phyloP scores from a whole-genome alignment of 306 rosid species.

The Ormosia semicastrata region DNA sequence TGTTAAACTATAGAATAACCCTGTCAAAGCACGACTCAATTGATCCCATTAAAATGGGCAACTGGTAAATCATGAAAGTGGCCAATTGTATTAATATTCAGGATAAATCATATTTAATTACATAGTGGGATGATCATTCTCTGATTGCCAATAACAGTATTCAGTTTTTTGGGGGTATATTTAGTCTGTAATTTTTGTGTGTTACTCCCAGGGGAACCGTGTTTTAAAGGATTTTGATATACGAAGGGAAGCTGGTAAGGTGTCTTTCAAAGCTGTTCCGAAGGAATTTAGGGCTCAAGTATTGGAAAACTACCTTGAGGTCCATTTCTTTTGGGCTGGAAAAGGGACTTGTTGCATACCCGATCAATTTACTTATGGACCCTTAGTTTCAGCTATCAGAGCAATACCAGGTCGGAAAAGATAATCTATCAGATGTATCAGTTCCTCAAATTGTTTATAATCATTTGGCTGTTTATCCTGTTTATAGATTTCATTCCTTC shows the following conservation, averaged over 20 bases:
- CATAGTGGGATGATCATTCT: too few relatives aligned
- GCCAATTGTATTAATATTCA: background rate
- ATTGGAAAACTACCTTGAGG: slow-evolving; percentile 50
- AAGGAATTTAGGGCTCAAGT: slow-evolving; percentile 32
- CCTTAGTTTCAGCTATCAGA: slow-evolving; percentile 53
- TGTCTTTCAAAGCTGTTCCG: slow-evolving; percentile 17
- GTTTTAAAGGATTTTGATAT: slow-evolving; percentile 49
- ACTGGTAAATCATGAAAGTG: background rate
- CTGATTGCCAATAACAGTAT: too few relatives aligned
- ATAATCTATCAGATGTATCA: background rate
- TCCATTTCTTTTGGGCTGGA: slow-evolving; percentile 69
- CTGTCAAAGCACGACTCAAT: too few relatives aligned
- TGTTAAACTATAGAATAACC: too few relatives aligned
- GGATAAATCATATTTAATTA: background rate
- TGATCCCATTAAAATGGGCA: background rate
- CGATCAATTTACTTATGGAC: slow-evolving; percentile 44
- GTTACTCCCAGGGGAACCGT: slow-evolving; percentile 26
- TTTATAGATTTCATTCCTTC: slow-evolving; percentile 47
- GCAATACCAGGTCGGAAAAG: slow-evolving; percentile 44
- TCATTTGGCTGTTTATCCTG: background rate
- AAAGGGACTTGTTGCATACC: slow-evolving; percentile 68
- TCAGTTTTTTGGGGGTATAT: too few relatives aligned
- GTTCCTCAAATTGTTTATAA: background rate
- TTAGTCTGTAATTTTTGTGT: too few relatives aligned
- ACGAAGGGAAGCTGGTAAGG: slow-evolving; percentile 45